phyloP scores from a whole-genome alignment of 176 grass and related monocot genomes.

The Carex littledalei region DNA sequence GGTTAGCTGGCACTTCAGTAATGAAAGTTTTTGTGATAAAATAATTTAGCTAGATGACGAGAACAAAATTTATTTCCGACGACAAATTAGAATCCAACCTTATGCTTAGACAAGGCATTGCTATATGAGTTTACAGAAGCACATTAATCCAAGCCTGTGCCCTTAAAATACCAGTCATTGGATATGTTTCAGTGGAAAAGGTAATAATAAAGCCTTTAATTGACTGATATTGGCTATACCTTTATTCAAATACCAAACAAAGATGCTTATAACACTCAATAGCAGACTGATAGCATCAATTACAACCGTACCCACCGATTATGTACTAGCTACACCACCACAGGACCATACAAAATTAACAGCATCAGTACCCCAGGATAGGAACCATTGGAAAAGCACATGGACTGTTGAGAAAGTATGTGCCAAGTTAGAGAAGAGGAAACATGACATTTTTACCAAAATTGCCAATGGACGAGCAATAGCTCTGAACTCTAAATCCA shows the following conservation, averaged over 20 bases:
- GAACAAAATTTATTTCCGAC: background rate
- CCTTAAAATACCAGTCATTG: background rate
- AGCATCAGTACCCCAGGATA: background rate
- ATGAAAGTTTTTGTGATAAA: background rate
- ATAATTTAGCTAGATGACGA: background rate
- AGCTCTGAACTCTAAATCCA: background rate
- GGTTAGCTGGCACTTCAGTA: background rate
- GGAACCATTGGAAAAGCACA: conserved; percentile 9
- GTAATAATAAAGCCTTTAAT: background rate
- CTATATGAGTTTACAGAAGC: background rate
- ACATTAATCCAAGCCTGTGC: background rate
- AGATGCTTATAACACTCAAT: background rate
- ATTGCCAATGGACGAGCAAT: background rate
- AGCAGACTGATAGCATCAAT: background rate
- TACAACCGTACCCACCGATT: background rate
- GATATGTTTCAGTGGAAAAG: background rate
- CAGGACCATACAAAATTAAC: background rate
- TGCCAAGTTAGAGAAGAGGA: background rate
- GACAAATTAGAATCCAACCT: background rate
- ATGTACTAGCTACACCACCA: background rate
- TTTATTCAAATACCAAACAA: background rate
- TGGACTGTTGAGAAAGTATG: conserved; percentile 9
- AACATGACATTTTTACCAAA: background rate
- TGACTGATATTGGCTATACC: background rate
- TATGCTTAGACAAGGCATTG: background rate